Base-by-base conservation (phyloP, 2,329 filamentous ascomycete species). In the Helotiales sp. region DNA sequence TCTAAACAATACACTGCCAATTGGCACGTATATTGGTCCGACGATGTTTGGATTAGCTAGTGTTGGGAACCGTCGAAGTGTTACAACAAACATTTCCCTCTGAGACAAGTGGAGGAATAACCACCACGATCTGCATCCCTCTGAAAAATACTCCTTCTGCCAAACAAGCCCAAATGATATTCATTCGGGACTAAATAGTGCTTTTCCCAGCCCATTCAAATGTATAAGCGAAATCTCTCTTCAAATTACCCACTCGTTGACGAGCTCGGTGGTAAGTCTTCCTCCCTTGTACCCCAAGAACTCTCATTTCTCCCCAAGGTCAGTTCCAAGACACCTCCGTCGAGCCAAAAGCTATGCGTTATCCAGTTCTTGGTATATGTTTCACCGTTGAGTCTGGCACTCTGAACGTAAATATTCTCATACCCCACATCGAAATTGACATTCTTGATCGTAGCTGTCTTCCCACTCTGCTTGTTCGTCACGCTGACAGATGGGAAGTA, bases 301-400 rank as follows among this genome's bases (percentile, higher is more conserved):
- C 89, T 91, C 79, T 92, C 89, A 22, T 79, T 80, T 6, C 74
- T 70, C 0, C 89, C 89, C 17, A 92, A 78, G 6, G 82, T 85
- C 61, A 92, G 77, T 59, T 91, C 88, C 49, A 92, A 79, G 64
- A 87, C 82, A 37, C 86, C 87, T 1, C 90, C 90, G 8, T 91
- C 82, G 0, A 84, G 80, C 73, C 91, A 92, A 73, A 92, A 91
- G 55, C 83, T 85, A 78, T 92, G 89, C 52, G 85, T 84, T 15
- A 92, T 80, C 89, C 89, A 92, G 71, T 93, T 93, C 1, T 82
- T 85, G 0, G 82, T 86, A 75, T 89, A 91, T 0, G 79, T 75
- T 70, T 82, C 72, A 0, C 89, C 89, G 73, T 92, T 77, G 30
- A 91, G 78, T 13, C 82, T 91, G 1, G 86, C 89, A 47, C 79